A percentile compares a stretch with the other conserved stretches of the same genome.
These are phyloP conservation scores for Aureobasidium uvarum DNA, from an alignment of 2,329 filamentous ascomycete genomes.

Conservation along the genomic window DNA sequence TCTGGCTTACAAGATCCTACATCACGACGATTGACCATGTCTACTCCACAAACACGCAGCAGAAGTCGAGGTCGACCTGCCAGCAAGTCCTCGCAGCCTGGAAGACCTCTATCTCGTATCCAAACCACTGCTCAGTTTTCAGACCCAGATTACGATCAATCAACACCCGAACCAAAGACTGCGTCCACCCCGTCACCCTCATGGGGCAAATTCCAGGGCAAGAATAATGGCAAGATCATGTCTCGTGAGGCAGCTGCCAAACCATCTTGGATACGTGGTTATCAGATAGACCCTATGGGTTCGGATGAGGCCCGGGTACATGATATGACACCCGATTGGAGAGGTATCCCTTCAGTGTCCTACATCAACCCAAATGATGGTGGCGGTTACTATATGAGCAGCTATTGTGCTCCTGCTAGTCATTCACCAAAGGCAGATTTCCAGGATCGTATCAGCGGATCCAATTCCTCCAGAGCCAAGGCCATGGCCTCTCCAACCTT, in stretches of 20 bases:
- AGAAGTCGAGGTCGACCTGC: constrained; percentile 1
- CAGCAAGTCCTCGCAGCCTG: background rate
- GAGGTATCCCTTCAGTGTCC: background rate
- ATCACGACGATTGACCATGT: background rate
- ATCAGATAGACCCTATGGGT: too few relatives aligned
- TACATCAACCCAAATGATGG: background rate
- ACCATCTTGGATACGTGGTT: background rate
- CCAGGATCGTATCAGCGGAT: background rate
- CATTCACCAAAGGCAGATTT: background rate
- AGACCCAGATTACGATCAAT: constrained; percentile 2
- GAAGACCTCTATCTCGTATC: background rate
- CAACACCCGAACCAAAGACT: constrained; percentile 1
- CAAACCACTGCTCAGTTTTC: background rate
- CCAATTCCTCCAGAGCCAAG: background rate
- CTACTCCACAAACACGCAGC: constrained; percentile 1
- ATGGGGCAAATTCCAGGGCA: background rate
- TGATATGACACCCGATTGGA: background rate
- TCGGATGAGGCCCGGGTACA: too few relatives aligned
- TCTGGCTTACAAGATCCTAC: background rate
- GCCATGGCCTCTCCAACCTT: background rate
- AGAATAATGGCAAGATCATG: background rate
- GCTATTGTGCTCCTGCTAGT: background rate
- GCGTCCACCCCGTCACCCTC: background rate
- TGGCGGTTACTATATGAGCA: background rate
- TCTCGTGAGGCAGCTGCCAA: background rate